Percentiles rank a stretch among this genome's conserved stretches.
These are phyloP conservation scores for Peronospora destructor DNA, from an alignment of 352 stramenopile species.

Conservation along the genomic window DNA sequence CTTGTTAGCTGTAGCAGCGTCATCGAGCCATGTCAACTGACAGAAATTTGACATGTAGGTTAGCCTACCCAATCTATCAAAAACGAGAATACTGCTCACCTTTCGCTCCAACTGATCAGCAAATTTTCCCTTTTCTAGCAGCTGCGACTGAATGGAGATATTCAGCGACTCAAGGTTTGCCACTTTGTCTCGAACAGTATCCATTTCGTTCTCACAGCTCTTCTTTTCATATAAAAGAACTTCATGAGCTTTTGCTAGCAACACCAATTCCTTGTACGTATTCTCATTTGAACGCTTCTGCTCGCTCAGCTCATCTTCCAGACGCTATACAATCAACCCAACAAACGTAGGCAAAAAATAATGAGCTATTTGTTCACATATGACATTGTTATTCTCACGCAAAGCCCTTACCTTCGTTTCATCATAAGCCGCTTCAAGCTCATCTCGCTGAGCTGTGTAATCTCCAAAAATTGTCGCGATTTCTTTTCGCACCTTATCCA, in stretches of 20 bases:
- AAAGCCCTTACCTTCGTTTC: constrained; percentile 35
- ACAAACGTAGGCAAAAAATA: background rate
- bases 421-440: constrained; percentile 48
- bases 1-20: constrained; percentile 36
- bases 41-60: constrained; percentile 8
- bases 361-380: background rate
- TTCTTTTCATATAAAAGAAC: constrained; percentile 54
- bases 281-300: constrained; percentile 50
- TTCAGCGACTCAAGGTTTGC: constrained; percentile 52
- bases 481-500: constrained; percentile 50
- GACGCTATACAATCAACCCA: constrained; percentile 26
- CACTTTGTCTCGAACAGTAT: constrained; percentile 42
- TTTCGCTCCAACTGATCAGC: constrained; percentile 57
- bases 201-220: constrained; percentile 37
- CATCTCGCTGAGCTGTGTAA: constrained; percentile 57
- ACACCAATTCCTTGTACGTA: constrained; percentile 73
- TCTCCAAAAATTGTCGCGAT: constrained; percentile 57
- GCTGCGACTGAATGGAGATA: constrained; percentile 42
- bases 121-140: constrained; percentile 63
- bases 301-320: constrained; percentile 57
- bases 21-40: constrained; percentile 50
- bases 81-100: constrained; percentile 20
- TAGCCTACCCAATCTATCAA: background rate
- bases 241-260: constrained; percentile 78
- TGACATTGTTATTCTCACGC: background rate